Conservation (phyloP, 2,329 filamentous ascomycete species). For the Fonsecaea multimorphosa region DNA sequence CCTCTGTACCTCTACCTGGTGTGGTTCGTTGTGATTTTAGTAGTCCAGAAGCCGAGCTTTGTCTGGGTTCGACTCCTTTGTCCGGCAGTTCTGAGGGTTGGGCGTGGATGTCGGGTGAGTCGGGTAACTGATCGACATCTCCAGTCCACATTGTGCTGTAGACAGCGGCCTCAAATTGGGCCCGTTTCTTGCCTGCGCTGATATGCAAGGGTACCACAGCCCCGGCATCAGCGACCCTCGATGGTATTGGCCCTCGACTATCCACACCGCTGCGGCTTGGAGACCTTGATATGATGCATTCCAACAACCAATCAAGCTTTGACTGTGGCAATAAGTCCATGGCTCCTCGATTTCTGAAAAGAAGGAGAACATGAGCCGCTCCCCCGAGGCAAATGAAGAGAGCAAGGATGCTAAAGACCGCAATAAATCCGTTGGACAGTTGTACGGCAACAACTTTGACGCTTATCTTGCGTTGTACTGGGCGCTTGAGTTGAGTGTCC, state of each 20-base stretch:
- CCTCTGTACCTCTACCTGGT: not conserved
- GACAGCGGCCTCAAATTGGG: conserved; percentile 7
- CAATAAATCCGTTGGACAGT: conserved; percentile 21
- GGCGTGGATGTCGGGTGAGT: not conserved
- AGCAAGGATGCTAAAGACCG: conserved; percentile 13
- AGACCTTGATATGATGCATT: conserved; percentile 8
- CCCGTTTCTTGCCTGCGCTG: conserved; percentile 1
- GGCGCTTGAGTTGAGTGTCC: conserved; percentile 18
- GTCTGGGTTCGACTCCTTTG: not conserved
- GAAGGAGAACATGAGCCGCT: conserved; percentile 11
- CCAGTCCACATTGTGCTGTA: conserved; percentile 4
- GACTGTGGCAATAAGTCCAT: conserved; percentile 24
- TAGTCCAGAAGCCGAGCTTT: not conserved
- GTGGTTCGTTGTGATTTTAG: not conserved
- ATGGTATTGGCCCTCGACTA: not conserved
- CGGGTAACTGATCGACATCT: not conserved
- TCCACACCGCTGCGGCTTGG: not conserved
- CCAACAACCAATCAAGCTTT: conserved; percentile 31
- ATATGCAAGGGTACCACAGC: not conserved
- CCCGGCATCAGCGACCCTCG: not conserved
- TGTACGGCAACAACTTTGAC: conserved; percentile 22
- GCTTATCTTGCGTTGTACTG: conserved; percentile 11
- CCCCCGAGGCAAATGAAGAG: conserved; percentile 18
- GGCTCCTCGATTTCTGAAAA: conserved; percentile 11
- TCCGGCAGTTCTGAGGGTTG: not conserved